Evolutionary conservation across 371 early-diverging fungal genomes (phyloP), one percentile per base, ranked within the genome.

Genomic region (Capillidium heterosporum): DNA sequence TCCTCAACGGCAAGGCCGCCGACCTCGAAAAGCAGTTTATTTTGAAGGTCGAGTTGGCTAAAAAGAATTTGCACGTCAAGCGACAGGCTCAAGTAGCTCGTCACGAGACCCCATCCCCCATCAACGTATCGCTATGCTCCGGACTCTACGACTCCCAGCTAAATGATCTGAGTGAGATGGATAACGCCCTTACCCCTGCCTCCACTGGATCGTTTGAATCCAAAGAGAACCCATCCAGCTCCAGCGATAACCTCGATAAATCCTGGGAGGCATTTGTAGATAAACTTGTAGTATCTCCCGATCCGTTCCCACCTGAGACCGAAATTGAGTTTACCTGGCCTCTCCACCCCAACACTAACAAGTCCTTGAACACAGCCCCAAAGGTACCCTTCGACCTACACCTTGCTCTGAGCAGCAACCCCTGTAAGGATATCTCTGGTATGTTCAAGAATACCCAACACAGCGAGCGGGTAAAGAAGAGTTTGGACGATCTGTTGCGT

Each of bases 11-110:
- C 1, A 78, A 89, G 59, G 81, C 78, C 55, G 79, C 91, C 19
- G 94, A 95, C 61, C 78, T 81, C 17, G 91, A 93, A 57, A 74
- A 75, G 28, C 85, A 84, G 24, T 80, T 79, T 28, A 67, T 87
- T 21, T 75, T 95, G 47, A 92, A 92, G 68, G 93, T 92, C 3
- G 95, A 95, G 61, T 83, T 95, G 83, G 95, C 94, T 42, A 91
- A 91, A 68, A 95, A 92, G 71, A 90, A 92, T 63, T 70, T 92
- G 26, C 85, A 85, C 64, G 82, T 81, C 39, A 84, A 81, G 51
- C 70, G 80, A 24, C 32, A 35, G 13, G 13, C 35, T 35, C 35
- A 4, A 35, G 35, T 35, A 35, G 35, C 13, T 35, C 35, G 46
- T 28, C 49, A 57, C 52, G 44, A 60, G n/a, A 46, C 24, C 48